phyloP scores from a whole-genome alignment of 129 eudicot species.

The Mikania micrantha region DNA sequence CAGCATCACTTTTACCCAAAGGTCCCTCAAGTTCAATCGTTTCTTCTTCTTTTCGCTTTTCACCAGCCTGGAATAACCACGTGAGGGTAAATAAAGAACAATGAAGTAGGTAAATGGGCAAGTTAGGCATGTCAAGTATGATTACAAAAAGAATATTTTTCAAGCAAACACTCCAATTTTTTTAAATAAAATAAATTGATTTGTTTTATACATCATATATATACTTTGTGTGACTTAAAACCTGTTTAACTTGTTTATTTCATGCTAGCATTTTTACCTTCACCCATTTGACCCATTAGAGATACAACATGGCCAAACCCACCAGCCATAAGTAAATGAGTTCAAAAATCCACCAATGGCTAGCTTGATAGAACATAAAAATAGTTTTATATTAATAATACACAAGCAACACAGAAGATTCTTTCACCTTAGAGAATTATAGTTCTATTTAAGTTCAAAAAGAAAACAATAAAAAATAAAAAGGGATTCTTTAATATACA shows the following conservation, averaged over 20 bases:
- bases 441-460: neutral
- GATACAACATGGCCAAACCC: neutral
- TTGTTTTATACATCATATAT: neutral
- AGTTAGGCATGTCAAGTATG: neutral
- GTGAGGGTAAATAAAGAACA: neutral
- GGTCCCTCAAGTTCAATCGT: slow-evolving; percentile 91
- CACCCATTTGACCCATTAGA: neutral
- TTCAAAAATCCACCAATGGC: neutral
- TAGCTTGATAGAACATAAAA: neutral
- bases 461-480: neutral
- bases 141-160: neutral
- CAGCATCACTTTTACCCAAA: slow-evolving; percentile 72
- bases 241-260: neutral
- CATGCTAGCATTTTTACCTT: neutral
- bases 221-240: neutral
- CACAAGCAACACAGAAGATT: neutral
- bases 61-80: slow-evolving; percentile 71
- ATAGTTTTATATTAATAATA: neutral
- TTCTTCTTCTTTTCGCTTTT: slow-evolving; percentile 97
- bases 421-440: neutral
- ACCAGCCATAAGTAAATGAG: neutral
- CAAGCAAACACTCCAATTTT: neutral
- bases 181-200: neutral
- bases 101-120: neutral
- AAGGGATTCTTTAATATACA: neutral